Percentiles rank a stretch among this genome's conserved stretches.
Conservation (phyloP, 306 rosid species). For the Fagus sylvatica region DNA sequence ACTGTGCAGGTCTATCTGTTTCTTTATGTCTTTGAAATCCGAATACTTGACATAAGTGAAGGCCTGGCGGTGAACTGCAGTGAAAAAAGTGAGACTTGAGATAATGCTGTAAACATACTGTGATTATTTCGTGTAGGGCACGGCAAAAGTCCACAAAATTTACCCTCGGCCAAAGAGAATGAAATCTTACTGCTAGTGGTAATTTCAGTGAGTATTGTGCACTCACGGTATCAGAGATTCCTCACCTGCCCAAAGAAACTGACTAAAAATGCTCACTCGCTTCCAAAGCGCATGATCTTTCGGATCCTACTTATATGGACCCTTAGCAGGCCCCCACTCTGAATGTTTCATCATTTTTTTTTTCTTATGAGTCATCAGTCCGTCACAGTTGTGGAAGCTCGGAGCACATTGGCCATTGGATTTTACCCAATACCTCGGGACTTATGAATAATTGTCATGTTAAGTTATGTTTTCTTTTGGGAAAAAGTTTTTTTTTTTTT, state of each 20-base stretch:
- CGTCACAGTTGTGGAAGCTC: neutral
- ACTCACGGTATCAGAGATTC: slow-evolving; percentile 40
- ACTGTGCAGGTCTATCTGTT: neutral
- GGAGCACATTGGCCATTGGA: neutral
- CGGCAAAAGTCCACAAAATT: neutral
- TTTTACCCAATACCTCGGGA: neutral
- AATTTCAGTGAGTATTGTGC: neutral
- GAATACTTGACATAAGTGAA: neutral
- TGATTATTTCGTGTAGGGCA: slow-evolving; percentile 13
- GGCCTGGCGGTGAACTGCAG: slow-evolving; percentile 6
- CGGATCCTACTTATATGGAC: neutral
- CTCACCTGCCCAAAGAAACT: slow-evolving; percentile 19
- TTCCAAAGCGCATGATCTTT: slow-evolving; percentile 3
- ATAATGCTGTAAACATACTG: neutral
- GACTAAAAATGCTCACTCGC: neutral
- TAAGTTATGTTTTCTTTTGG: no score
- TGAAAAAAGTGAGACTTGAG: neutral
- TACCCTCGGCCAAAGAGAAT: slow-evolving; percentile 17
- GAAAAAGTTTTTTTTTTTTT: no score
- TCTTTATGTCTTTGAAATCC: neutral
- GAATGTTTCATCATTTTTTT: neutral
- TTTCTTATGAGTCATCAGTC: neutral
- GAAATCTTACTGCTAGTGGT: slow-evolving; percentile 2
- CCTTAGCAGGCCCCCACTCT: neutral
- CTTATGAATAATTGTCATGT: neutral